phyloP scores from a whole-genome alignment of 768 basidiomycete genomes.

The Tephrocybe sp. region DNA sequence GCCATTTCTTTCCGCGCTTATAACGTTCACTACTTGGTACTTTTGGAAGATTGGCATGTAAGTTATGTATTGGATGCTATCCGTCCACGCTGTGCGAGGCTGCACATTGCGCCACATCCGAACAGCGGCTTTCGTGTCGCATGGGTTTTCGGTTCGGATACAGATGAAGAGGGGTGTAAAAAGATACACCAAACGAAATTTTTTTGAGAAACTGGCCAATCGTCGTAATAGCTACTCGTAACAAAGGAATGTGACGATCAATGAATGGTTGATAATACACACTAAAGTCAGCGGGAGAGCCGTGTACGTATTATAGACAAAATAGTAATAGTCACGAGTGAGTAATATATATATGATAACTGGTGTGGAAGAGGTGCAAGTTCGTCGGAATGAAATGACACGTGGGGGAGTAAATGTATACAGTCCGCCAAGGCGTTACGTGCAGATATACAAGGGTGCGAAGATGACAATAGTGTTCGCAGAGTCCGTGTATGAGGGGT shows the following conservation, averaged over 20 bases:
- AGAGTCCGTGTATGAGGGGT: no score
- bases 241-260: background rate
- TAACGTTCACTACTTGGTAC: background rate
- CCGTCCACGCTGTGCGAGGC: no score
- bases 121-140: no score
- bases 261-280: slow-evolving; percentile 3
- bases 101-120: no score
- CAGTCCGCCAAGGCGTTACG: background rate
- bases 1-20: background rate
- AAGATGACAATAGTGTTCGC: no score
- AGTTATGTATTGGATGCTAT: no score
- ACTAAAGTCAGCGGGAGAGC: background rate
- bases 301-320: background rate
- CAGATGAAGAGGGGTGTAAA: background rate
- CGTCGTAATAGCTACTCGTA: background rate
- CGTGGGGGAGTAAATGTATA: background rate
- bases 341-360: background rate
- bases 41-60: no score
- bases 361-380: background rate
- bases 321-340: background rate
- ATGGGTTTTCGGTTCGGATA: no score
- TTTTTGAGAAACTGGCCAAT: background rate
- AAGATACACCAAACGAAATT: background rate
- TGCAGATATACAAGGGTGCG: background rate
- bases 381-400: background rate